phyloP scores from a whole-genome alignment of 148 eudicot species.

The Vaccinium corymbosum region DNA sequence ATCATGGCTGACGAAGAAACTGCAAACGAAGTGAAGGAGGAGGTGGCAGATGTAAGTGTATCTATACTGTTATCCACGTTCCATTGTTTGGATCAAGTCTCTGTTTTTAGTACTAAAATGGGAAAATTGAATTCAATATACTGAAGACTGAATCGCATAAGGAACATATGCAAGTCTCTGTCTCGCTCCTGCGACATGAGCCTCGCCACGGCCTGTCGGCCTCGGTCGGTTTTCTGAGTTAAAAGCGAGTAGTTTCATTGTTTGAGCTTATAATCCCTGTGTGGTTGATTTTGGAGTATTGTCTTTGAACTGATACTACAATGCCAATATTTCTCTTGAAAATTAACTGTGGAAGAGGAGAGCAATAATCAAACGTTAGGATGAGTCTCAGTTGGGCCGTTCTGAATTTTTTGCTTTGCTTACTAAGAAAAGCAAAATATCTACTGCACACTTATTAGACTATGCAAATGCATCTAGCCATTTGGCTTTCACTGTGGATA shows the following conservation, averaged over 20 bases:
- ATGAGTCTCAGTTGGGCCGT: not conserved
- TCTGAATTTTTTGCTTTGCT: not conserved
- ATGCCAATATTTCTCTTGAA: not conserved
- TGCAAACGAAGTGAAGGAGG: constrained; percentile 30
- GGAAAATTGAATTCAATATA: not conserved
- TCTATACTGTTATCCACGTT: not conserved
- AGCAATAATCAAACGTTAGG: not conserved
- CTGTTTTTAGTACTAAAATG: not conserved
- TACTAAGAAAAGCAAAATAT: not conserved
- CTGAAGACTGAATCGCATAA: not conserved
- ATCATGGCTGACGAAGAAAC: constrained; percentile 47
- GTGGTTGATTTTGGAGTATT: not conserved
- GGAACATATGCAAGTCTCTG: not conserved
- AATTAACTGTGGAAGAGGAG: not conserved
- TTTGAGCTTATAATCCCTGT: not conserved
- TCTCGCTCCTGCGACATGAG: no score
- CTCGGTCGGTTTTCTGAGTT: not conserved
- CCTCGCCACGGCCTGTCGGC: no score
- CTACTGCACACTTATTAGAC: not conserved
- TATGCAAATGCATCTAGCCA: not conserved
- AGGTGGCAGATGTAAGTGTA: constrained; percentile 38
- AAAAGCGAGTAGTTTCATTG: not conserved
- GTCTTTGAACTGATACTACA: not conserved
- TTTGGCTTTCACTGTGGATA: not conserved
- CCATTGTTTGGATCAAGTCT: not conserved